Evolutionary conservation across 2,329 filamentous ascomycete species (phyloP), one percentile per base, ranked within the genome.

Genomic region (Cladophialophora exuberans): DNA sequence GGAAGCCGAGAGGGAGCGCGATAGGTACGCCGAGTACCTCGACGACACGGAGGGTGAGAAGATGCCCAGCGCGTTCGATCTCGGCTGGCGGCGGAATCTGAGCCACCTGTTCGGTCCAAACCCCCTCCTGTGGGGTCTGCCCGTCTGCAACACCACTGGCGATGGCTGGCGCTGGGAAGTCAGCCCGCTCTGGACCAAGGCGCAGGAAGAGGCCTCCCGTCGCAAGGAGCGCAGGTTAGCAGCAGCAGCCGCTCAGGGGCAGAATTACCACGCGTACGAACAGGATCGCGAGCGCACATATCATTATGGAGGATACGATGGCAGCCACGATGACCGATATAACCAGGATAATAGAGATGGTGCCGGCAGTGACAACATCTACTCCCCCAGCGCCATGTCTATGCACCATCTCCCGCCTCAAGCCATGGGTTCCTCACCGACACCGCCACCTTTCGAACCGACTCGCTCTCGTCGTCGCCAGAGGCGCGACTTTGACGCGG

Each of bases 161-260:
- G 90, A 99, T 70, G 94, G 94, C 18, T 99, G 93, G 93, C 81
- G 79, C 39, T 99, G 94, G 94, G 91, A 97, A 66, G 83, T 92
- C 1, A 95, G 85, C 66, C 80, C 83, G 1, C 84, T 83, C 62
- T 99, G 94, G 88, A 60, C 89, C 2, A 84, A 86, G 30, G 88
- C 86, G 45, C 69, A 72, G 23, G 68, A 67, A 35, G 69, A 74
- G 41, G 46, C 52, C 23, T 53, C 44, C 15, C 50, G 38, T 22
- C 39, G 55, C 18, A 62, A 61, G 53, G 57, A 63, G 35, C 38
- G 46, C 38, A 42, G 59, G 15, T 18, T 63, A 10, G 54, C 51
- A 18, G 52, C 47, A 5, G 56, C 54, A 36, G 49, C 28, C 67
- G 70, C 25, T 67, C 71, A 54, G 26, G 33, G 36, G 15, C 44